Percentiles rank a stretch among this genome's conserved stretches.
Conservation (phyloP, 176 grass and related monocot species). For the Carex cristatella region DNA sequence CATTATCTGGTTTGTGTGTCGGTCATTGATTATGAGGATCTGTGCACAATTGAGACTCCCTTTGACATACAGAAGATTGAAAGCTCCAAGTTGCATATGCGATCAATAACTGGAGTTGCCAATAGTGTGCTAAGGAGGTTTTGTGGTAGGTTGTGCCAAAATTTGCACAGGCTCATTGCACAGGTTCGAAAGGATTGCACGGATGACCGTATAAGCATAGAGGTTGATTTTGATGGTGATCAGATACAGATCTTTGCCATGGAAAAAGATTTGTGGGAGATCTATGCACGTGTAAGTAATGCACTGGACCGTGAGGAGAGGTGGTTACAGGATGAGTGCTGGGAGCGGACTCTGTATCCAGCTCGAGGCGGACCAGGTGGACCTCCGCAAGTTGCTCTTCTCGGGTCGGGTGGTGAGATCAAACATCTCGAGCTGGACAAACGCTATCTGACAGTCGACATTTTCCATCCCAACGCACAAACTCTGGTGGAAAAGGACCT, state of each 20-base stretch:
- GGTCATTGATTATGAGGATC: constrained; percentile 56
- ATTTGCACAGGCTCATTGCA: constrained; percentile 57
- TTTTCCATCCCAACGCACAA: constrained; percentile 63
- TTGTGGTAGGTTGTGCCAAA: constrained; percentile 62
- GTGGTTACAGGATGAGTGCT: constrained; percentile 66
- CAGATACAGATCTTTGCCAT: constrained; percentile 67
- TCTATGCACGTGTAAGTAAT: constrained; percentile 36
- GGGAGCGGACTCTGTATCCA: constrained; percentile 56
- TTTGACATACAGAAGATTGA: constrained; percentile 48
- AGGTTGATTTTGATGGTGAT: constrained; percentile 53
- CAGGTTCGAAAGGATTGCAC: constrained; percentile 40
- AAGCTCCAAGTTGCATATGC: constrained; percentile 61
- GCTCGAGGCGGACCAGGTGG: constrained; percentile 27
- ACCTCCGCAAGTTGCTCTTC: constrained; percentile 44
- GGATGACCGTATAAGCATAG: constrained; percentile 64
- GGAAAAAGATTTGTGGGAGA: constrained; percentile 49
- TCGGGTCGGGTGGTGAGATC: constrained; percentile 91
- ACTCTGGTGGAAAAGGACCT: constrained; percentile 72
- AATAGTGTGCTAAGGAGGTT: constrained; percentile 59
- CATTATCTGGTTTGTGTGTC: constrained; percentile 96
- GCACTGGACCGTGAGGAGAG: constrained; percentile 55
- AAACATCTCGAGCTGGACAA: constrained; percentile 94
- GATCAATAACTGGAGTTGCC: constrained; percentile 51
- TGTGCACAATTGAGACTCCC: constrained; percentile 36
- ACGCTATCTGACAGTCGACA: constrained; percentile 62